These are phyloP conservation scores for Misopates orontium DNA, from an alignment of 257 asterid species.

Conservation along the genomic window DNA sequence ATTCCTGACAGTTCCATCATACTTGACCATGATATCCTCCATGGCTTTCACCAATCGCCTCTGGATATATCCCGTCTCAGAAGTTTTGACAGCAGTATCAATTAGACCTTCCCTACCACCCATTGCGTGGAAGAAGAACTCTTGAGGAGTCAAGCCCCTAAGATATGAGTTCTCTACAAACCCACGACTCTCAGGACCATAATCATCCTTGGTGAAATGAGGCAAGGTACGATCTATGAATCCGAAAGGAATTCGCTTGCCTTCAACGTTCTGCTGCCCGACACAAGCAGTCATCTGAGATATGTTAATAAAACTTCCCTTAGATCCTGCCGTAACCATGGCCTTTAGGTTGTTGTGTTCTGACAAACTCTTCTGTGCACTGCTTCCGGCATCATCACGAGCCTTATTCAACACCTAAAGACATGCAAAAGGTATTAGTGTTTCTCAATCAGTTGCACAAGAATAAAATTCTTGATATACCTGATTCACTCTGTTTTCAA, in stretches of 20 bases:
- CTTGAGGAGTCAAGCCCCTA: conserved; percentile 96
- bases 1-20: conserved; percentile 98
- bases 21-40: conserved; percentile 99
- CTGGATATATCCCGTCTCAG: conserved; percentile 98
- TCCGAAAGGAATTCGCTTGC: conserved; percentile 97
- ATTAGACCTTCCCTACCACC: conserved; percentile 99
- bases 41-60: conserved; percentile 97
- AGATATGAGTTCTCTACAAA: conserved; percentile 98
- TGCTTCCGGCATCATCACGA: conserved; percentile 99
- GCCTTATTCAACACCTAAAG: conserved; percentile 94
- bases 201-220: conserved; percentile 90
- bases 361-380: conserved; percentile 95
- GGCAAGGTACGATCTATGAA: conserved; percentile 90
- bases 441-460: conserved; percentile 16
- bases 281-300: conserved; percentile 99
- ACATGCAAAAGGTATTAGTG: conserved; percentile 23
- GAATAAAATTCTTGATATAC: conserved; percentile 35
- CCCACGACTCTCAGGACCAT: conserved; percentile 99
- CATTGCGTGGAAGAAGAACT: conserved; percentile 99
- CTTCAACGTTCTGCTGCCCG: conserved; percentile 99
- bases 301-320: conserved; percentile 98
- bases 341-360: conserved; percentile 98
- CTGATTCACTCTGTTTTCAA: conserved; percentile 98
- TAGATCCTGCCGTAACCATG: conserved; percentile 99
- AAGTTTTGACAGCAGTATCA: conserved; percentile 98